Conservation (phyloP, 2,329 filamentous ascomycete species). For the Pyricularia sp. region DNA sequence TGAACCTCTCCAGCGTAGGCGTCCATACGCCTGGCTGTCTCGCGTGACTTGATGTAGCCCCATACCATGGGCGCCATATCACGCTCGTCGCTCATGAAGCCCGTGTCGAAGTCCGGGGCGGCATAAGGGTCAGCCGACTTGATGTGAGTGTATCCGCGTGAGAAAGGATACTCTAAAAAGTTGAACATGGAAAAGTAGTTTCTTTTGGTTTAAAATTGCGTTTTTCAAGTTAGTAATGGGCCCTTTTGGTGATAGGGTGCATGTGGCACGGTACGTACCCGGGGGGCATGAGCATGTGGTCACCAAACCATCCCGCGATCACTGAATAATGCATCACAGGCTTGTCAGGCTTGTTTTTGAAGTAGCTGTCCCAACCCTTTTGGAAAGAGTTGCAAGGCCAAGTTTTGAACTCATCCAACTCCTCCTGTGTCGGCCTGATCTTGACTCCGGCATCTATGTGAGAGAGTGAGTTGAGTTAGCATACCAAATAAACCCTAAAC, state of each 20-base stretch:
- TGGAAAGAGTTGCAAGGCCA: conserved; percentile 71
- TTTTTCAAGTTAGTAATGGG: too few species aligned
- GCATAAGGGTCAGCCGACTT: conserved; percentile 64
- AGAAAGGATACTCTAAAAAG: conserved; percentile 72
- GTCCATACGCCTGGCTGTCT: conserved; percentile 70
- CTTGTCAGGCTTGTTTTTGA: conserved; percentile 77
- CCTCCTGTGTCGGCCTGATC: conserved; percentile 59
- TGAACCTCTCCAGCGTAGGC: conserved; percentile 68
- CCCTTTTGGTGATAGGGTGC: too few species aligned
- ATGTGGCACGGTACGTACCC: conserved; percentile 24
- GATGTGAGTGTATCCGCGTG: conserved; percentile 62
- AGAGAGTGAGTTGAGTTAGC: too few species aligned
- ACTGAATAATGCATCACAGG: conserved; percentile 80
- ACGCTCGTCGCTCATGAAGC: conserved; percentile 78
- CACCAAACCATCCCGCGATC: conserved; percentile 58
- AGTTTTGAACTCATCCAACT: conserved; percentile 57
- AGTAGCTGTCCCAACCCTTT: conserved; percentile 71
- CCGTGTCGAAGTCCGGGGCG: conserved; percentile 66
- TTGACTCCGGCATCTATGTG: conserved; percentile 62
- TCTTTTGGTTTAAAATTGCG: background rate
- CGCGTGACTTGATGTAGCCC: conserved; percentile 75
- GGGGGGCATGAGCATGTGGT: conserved; percentile 55
- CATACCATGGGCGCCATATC: conserved; percentile 82
- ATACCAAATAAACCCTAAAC: too few species aligned
- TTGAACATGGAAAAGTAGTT: conserved; percentile 83